These are phyloP conservation scores for Solanum chacoense DNA, from an alignment of 305 asterid genomes.

Conservation along the genomic window DNA sequence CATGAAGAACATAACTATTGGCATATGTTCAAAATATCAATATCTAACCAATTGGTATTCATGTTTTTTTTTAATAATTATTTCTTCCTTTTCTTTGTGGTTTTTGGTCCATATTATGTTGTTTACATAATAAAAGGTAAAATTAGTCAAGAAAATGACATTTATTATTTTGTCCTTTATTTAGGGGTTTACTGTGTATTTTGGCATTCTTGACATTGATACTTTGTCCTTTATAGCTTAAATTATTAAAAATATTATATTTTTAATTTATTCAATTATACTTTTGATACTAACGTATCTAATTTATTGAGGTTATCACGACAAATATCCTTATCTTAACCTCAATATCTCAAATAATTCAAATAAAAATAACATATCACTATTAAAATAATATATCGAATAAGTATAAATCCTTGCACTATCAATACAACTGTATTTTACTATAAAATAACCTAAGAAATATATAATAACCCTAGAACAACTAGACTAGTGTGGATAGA, in stretches of 20 bases:
- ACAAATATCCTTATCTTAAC: not conserved
- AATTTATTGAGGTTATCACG: not conserved
- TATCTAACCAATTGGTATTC: not conserved
- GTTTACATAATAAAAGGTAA: not conserved
- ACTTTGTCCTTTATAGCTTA: not conserved
- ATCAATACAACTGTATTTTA: not conserved
- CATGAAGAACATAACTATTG: not conserved
- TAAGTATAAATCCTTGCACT: not conserved
- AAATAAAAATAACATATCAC: not conserved
- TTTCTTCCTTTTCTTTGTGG: not conserved
- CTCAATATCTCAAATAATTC: not conserved
- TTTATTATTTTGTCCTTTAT: not conserved
- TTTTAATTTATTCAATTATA: not conserved
- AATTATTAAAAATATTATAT: not conserved
- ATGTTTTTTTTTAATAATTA: not conserved
- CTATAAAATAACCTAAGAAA: not conserved
- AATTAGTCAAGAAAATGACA: not conserved
- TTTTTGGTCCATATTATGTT: not conserved
- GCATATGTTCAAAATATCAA: not conserved
- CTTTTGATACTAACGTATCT: not conserved
- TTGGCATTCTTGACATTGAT: not conserved
- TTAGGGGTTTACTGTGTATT: not conserved
- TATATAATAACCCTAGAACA: not conserved
- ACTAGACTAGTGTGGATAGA: not conserved
- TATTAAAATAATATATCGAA: not conserved